A percentile compares a stretch with the other conserved stretches of the same genome.
Evolutionary conservation across 73 alveolate genomes (phyloP).

Genomic region (Tetrahymena borealis): DNA sequence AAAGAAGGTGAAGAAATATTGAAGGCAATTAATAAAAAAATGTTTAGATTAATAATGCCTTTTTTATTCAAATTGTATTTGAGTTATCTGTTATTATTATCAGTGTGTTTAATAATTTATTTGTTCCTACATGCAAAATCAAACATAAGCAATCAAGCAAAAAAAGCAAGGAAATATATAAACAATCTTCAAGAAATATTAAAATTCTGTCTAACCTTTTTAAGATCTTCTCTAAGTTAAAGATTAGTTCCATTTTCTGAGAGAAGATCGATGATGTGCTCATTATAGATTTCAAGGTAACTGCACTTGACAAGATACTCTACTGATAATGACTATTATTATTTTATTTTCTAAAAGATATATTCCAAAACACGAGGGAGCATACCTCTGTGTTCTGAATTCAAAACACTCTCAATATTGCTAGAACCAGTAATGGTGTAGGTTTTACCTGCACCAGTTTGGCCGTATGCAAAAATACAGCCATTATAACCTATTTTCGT

Average conservation of each 20-base stretch:
- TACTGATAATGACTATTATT: constrained; percentile 37
- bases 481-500: constrained; percentile 59
- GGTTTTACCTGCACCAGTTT: constrained; percentile 75
- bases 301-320: constrained; percentile 80
- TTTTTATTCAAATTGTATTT: too few relatives aligned
- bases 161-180: too few relatives aligned
- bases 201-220: too few relatives aligned
- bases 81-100: too few relatives aligned
- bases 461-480: constrained; percentile 69
- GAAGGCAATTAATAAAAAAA: too few relatives aligned
- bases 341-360: constrained; percentile 13
- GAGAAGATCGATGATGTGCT: constrained; percentile 83
- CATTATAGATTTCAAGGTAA: constrained; percentile 87
- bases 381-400: constrained; percentile 13
- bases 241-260: constrained; percentile 58
- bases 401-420: not conserved
- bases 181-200: too few relatives aligned
- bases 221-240: constrained; percentile 68
- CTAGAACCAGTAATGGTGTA: constrained; percentile 54
- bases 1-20: too few relatives aligned
- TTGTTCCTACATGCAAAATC: too few relatives aligned
- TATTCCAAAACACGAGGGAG: constrained; percentile 36
- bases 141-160: too few relatives aligned
- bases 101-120: too few relatives aligned
- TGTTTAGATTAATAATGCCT: too few relatives aligned